A percentile compares a stretch with the other conserved stretches of the same genome.
phyloP scores from a whole-genome alignment of 1,284 basidiomycete species.

The Chiua sp. region DNA sequence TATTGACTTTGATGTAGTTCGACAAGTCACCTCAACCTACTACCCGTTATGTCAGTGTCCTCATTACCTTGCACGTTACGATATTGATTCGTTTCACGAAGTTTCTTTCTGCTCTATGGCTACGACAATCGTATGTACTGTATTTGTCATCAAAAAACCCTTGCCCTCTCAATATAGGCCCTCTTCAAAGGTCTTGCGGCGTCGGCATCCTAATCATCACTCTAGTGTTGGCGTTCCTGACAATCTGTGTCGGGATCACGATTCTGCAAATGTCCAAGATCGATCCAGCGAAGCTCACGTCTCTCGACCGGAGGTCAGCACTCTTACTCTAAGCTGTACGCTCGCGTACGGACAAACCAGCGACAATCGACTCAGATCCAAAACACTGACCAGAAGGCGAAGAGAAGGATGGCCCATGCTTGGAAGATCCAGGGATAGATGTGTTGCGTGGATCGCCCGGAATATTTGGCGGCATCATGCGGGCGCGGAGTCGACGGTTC shows the following conservation, averaged over 20 bases:
- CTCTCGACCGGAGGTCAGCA: slow-evolving; percentile 85
- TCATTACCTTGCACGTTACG: no score
- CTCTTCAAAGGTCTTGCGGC: slow-evolving; percentile 93
- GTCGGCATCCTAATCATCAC: slow-evolving; percentile 82
- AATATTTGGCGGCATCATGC: slow-evolving; percentile 87
- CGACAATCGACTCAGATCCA: slow-evolving; percentile 27
- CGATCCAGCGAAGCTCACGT: slow-evolving; percentile 74
- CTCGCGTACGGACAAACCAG: slow-evolving; percentile 57
- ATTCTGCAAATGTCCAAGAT: slow-evolving; percentile 97
- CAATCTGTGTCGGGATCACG: slow-evolving; percentile 90
- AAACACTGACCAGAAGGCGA: slow-evolving; percentile 26
- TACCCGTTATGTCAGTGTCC: no score
- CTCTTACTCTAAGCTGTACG: slow-evolving; percentile 83
- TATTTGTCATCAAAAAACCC: slow-evolving; percentile 12
- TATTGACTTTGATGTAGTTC: no score
- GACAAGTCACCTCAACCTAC: no score
- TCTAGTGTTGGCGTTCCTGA: slow-evolving; percentile 89
- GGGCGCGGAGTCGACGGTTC: slow-evolving; percentile 72
- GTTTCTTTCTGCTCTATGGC: slow-evolving; percentile 80
- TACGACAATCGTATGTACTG: slow-evolving; percentile 71
- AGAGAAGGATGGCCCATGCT: slow-evolving; percentile 58
- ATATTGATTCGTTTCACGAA: no score
- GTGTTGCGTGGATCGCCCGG: slow-evolving; percentile 90
- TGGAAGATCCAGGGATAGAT: slow-evolving; percentile 88
- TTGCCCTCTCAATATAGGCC: slow-evolving; percentile 50